A percentile compares a stretch with the other conserved stretches of the same genome.
Evolutionary conservation across 208 protist species (phyloP).

Genomic region (Herpetomonas muscarum): DNA sequence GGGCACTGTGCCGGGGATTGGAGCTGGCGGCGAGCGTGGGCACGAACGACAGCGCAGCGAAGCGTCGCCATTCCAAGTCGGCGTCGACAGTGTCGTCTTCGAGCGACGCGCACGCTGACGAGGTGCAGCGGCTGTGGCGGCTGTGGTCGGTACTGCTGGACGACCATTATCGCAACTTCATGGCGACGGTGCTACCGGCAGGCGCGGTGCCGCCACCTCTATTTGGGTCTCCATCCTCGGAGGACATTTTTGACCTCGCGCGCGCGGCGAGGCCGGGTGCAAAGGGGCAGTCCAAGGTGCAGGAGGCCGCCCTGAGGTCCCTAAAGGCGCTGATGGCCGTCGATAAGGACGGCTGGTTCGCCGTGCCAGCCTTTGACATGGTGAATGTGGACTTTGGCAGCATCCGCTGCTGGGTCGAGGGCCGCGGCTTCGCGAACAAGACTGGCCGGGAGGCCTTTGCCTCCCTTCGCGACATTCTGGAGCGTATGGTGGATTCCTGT

Average conservation of each 20-base stretch:
- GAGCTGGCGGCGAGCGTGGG: not conserved
- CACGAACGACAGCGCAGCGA: no score
- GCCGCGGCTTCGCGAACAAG: conserved; percentile 45
- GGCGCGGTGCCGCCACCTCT: no score
- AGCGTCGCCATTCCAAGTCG: no score
- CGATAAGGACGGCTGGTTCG: conserved; percentile 71
- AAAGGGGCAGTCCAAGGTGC: conserved; percentile 21
- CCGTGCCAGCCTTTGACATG: conserved; percentile 70
- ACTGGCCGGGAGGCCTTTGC: conserved; percentile 58
- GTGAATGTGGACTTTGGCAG: conserved; percentile 75
- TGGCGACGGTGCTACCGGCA: conserved; percentile 9
- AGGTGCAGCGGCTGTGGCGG: conserved; percentile 9
- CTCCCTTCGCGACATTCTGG: conserved; percentile 56
- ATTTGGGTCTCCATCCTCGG: not conserved
- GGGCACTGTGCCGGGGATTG: conserved; percentile 33
- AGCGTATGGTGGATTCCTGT: conserved; percentile 82
- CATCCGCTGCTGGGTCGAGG: conserved; percentile 49
- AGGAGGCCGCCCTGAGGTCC: conserved; percentile 36
- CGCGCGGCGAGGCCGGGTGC: conserved; percentile 1
- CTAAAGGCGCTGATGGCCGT: conserved; percentile 37
- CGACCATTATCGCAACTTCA: not conserved
- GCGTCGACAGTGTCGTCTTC: no score
- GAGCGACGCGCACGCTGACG: no score
- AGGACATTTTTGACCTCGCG: conserved; percentile 2
- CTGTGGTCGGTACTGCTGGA: conserved; percentile 4